Base-by-base conservation (phyloP, 1,284 basidiomycete genomes). In the Meripilus lineatus region DNA sequence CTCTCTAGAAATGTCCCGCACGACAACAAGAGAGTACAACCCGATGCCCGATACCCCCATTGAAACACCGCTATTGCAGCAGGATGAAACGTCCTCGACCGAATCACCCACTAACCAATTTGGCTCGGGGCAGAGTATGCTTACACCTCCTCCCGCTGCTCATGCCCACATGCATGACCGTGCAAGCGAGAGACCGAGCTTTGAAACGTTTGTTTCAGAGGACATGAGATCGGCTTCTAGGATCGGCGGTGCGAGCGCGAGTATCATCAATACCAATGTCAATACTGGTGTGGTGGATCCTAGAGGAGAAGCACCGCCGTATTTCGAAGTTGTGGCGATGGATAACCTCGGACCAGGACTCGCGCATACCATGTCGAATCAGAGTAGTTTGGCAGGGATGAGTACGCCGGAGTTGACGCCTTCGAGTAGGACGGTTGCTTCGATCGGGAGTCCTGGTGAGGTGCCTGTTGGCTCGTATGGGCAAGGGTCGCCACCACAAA, bases 301-400 rank as follows among this genome's bases (percentile, higher is more conserved):
- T 4, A 63, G 76, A 47, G 84, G 79, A 21, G 74, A 77, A 34
- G 77, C 79, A 7, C 84, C 84, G 5, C 59, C 81, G 0, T 86
- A 87, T 58, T 73, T 72, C 40, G 82, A 85, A 59, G 75, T 73
- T 14, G 62, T 77, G 5, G 62, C 50, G 5, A 52, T 53, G n/a
- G 55, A 52, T 20, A 43, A 50, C 17, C 32, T 48, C 41, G 41
- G 4, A 17, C 30, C 24, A 32, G 41, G 3, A 22, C 41, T 14
- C 38, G 38, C 23, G 24, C n/a, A n/a, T n/a, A n/a, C n/a, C n/a
- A n/a, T n/a, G n/a, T n/a, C n/a, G n/a, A n/a, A n/a, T n/a, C n/a
- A n/a, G n/a, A n/a, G n/a, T n/a, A n/a, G n/a, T n/a, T n/a, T n/a
- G n/a, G n/a, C n/a, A n/a, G n/a, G n/a, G n/a, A n/a, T n/a, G n/a